phyloP scores from a whole-genome alignment of 2,329 filamentous ascomycete species.

The Apiospora malaysiana region DNA sequence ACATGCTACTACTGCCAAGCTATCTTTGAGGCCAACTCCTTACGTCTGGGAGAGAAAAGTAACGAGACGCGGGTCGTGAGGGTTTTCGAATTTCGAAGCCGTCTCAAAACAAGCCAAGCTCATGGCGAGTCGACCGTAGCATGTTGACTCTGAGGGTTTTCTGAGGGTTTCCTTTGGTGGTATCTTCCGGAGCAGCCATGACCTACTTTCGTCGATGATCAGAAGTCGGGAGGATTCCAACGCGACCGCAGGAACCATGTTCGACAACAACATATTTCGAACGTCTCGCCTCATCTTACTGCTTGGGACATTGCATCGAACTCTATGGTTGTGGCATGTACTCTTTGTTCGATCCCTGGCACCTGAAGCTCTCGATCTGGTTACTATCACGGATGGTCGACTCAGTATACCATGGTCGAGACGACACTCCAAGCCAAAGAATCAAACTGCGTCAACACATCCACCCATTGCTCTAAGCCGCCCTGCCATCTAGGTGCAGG shows the following conservation, averaged over 20 bases:
- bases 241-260: background rate
- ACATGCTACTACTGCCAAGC: background rate
- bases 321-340: background rate
- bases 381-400: background rate
- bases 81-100: background rate
- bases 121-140: background rate
- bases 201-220: background rate
- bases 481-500: background rate
- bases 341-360: background rate
- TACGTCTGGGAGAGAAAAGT: too few relatives aligned
- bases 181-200: background rate
- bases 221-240: background rate
- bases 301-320: background rate
- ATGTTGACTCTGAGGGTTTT: background rate
- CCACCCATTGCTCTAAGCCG: background rate
- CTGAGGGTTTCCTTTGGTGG: background rate
- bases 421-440: background rate
- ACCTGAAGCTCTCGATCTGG: background rate
- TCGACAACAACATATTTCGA: background rate
- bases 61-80: background rate
- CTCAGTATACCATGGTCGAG: background rate
- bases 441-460: background rate
- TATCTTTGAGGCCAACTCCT: background rate
- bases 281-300: background rate
- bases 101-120: constrained; percentile 12